Evolutionary conservation across 2,329 filamentous ascomycete genomes (phyloP).

Genomic region (Monosporascus sp.): DNA sequence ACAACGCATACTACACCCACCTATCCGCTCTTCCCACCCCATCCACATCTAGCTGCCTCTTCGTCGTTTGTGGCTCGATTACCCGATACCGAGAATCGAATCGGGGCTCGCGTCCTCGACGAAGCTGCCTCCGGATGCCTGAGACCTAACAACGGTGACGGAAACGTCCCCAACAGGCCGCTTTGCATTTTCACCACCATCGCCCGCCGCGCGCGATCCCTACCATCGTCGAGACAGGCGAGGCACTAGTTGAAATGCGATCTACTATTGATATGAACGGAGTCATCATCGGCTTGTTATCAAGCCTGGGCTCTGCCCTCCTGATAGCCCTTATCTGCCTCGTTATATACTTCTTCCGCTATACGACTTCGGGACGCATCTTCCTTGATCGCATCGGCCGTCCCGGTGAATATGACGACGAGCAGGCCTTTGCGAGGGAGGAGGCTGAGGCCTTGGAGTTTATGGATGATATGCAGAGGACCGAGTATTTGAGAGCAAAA

Average conservation of each 20-base stretch:
- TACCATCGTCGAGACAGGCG: slow-evolving; percentile 4
- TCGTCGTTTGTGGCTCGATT: background rate
- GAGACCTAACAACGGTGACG: slow-evolving; percentile 21
- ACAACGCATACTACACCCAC: background rate
- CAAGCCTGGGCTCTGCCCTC: slow-evolving; percentile 86
- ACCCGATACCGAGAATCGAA: slow-evolving; percentile 1
- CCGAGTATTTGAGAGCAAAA: slow-evolving; percentile 91
- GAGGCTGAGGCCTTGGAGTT: slow-evolving; percentile 91
- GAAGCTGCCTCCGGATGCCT: slow-evolving; percentile 21
- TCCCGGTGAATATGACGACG: slow-evolving; percentile 95
- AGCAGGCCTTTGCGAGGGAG: slow-evolving; percentile 88
- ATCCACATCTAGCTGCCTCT: slow-evolving; percentile 6
- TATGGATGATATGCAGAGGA: slow-evolving; percentile 89
- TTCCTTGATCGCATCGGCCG: slow-evolving; percentile 88
- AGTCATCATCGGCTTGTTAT: slow-evolving; percentile 90
- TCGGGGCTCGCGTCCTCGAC: slow-evolving; percentile 22
- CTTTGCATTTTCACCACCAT: background rate
- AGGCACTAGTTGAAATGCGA: background rate
- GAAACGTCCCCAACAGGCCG: slow-evolving; percentile 16
- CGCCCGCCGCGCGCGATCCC: slow-evolving; percentile 6
- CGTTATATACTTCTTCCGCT: slow-evolving; percentile 89
- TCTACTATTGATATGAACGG: slow-evolving; percentile 48
- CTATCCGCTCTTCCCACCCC: background rate
- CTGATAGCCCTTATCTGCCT: slow-evolving; percentile 75
- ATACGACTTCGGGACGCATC: slow-evolving; percentile 82